Conservation (phyloP, 441 rosid genomes). For the Heliophila coronopifolia region DNA sequence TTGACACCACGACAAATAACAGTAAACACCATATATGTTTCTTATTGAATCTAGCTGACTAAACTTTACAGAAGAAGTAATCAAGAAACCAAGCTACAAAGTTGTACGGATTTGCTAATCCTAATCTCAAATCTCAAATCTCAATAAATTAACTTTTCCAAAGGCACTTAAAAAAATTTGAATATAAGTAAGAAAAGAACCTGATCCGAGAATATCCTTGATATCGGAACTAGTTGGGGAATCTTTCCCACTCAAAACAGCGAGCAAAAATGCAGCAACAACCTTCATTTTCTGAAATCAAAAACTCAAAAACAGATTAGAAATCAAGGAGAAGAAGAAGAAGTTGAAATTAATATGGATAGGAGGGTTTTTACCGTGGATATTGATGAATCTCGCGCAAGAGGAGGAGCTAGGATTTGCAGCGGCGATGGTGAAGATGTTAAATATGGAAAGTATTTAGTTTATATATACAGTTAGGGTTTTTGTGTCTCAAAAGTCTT, state of each 20-base stretch:
- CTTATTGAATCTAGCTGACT: too few relatives aligned
- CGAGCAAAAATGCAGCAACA: slow-evolving; percentile 69
- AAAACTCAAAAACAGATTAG: background rate
- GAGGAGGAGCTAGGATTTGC: background rate
- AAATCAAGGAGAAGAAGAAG: background rate
- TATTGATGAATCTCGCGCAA: background rate
- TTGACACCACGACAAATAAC: too few relatives aligned
- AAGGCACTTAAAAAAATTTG: too few relatives aligned
- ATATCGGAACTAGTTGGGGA: slow-evolving; percentile 54
- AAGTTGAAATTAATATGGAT: background rate
- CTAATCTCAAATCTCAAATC: too few relatives aligned
- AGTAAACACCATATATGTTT: too few relatives aligned
- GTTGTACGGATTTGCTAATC: too few relatives aligned
- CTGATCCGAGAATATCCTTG: slow-evolving; percentile 53
- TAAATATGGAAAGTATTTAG: background rate
- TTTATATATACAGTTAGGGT: slow-evolving; percentile 16
- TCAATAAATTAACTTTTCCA: too few relatives aligned
- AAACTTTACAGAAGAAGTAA: too few relatives aligned
- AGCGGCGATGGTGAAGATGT: background rate
- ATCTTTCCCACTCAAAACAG: slow-evolving; percentile 69
- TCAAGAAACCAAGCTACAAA: too few relatives aligned
- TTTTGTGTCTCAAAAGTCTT: too few relatives aligned
- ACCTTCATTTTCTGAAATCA: slow-evolving; percentile 37
- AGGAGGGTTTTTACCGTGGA: background rate
- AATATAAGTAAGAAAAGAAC: slow-evolving; percentile 35